Conservation (phyloP, 177 flowering plant genomes). For the Vitis hybrid region DNA sequence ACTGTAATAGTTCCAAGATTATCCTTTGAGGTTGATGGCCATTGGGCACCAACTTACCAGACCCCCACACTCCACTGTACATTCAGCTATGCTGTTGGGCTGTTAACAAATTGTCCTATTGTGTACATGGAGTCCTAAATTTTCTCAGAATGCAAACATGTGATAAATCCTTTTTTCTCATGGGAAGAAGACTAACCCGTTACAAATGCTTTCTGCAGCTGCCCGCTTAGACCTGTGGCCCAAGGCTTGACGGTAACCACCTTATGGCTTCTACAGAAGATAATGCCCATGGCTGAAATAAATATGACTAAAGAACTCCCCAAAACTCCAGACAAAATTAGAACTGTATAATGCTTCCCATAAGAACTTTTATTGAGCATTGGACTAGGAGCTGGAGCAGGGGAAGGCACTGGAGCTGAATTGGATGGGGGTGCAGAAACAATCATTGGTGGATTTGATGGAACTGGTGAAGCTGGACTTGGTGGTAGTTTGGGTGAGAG, state of each 20-base stretch:
- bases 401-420: constrained; percentile 19
- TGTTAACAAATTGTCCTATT: neutral
- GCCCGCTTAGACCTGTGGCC: constrained; percentile 90
- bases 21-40: too few species aligned
- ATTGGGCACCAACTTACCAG: too few species aligned
- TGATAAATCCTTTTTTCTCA: neutral
- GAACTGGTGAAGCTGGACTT: constrained; percentile 7
- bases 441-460: constrained; percentile 21
- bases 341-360: constrained; percentile 12
- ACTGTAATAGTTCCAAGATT: too few species aligned
- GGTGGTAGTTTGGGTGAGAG: constrained; percentile 27
- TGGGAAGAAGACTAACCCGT: constrained; percentile 45
- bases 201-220: constrained; percentile 66
- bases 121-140: neutral
- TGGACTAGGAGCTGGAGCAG: constrained; percentile 25
- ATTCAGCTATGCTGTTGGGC: neutral
- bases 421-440: constrained; percentile 19
- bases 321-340: constrained; percentile 24
- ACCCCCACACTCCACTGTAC: neutral
- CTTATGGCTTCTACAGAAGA: constrained; percentile 42
- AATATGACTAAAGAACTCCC: constrained; percentile 37
- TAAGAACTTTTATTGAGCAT: neutral
- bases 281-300: constrained; percentile 24
- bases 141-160: neutral
- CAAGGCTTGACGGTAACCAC: constrained; percentile 74